Percentiles rank a stretch among this genome's conserved stretches.
phyloP scores from a whole-genome alignment of 2,329 filamentous ascomycete genomes.

The Fusarium temperatum region DNA sequence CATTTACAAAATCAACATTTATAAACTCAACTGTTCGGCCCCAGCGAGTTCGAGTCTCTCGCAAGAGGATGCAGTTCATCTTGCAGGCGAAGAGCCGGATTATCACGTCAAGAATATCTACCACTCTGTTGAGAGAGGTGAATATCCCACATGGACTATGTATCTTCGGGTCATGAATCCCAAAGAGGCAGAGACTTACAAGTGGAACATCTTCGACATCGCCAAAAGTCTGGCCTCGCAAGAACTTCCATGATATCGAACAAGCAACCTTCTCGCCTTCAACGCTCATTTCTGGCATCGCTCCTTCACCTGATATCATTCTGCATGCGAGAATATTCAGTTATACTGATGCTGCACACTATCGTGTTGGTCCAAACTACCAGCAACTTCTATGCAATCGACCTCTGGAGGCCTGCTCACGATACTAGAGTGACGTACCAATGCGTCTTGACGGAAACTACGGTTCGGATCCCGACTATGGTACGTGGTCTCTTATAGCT shows the following conservation, averaged over 20 bases:
- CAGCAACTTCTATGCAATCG: conserved; percentile 55
- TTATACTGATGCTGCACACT: conserved; percentile 59
- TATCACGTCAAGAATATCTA: conserved; percentile 6
- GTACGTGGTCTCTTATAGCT: background rate
- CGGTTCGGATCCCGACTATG: background rate
- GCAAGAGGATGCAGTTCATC: background rate
- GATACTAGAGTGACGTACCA: background rate
- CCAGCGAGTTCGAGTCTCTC: background rate
- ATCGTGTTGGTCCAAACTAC: conserved; percentile 62
- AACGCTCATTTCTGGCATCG: conserved; percentile 60
- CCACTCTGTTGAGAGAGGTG: background rate
- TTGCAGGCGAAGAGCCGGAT: background rate
- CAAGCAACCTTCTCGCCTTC: conserved; percentile 62
- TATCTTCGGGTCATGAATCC: background rate
- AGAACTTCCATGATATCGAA: conserved; percentile 58
- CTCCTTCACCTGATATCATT: conserved; percentile 55
- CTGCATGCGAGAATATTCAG: conserved; percentile 60
- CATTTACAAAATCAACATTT: background rate
- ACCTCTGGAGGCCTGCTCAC: background rate
- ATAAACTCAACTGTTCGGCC: background rate
- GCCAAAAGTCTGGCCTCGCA: conserved; percentile 2
- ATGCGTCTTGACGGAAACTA: background rate
- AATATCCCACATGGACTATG: background rate
- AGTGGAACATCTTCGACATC: conserved; percentile 10
- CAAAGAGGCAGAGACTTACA: background rate